These are phyloP conservation scores for Alliaria petiolata DNA, from an alignment of 345 rosid genomes.

Conservation along the genomic window DNA sequence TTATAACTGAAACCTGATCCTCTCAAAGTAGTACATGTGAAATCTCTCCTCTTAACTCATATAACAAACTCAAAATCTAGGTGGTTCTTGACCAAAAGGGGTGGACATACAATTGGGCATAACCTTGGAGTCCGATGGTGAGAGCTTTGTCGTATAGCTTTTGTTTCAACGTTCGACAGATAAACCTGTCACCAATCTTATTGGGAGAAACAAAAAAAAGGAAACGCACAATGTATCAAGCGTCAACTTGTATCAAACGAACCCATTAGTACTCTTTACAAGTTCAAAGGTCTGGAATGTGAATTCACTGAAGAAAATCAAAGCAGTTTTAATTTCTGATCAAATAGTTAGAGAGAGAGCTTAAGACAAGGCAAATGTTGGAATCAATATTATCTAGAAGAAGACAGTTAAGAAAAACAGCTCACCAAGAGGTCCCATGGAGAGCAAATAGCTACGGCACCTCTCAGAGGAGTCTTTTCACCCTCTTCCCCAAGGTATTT, in stretches of 20 bases:
- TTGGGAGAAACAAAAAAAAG: conserved; percentile 2
- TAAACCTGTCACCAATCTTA: conserved; percentile 87
- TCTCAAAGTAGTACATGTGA: neutral
- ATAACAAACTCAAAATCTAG: conserved; percentile 10
- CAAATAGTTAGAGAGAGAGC: neutral
- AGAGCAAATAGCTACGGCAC: conserved; percentile 78
- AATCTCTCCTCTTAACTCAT: neutral
- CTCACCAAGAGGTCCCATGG: conserved; percentile 98
- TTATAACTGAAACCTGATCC: conserved; percentile 15
- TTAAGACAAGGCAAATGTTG: neutral
- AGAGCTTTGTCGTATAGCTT: conserved; percentile 81
- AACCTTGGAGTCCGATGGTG: conserved; percentile 83
- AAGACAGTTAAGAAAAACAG: neutral
- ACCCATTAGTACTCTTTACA: neutral
- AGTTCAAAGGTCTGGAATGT: too few species aligned
- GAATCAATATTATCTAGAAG: neutral
- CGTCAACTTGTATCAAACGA: neutral
- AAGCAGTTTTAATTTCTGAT: neutral
- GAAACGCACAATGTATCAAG: neutral
- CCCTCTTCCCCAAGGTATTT: conserved; percentile 95
- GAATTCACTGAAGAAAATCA: too few species aligned
- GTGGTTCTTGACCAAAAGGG: conserved; percentile 12
- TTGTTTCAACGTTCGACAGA: conserved; percentile 63
- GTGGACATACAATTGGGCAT: conserved; percentile 66
- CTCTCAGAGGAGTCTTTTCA: conserved; percentile 62